Evolutionary conservation across 1,284 basidiomycete genomes (phyloP).

Genomic region (Ceratobasidium sp.): DNA sequence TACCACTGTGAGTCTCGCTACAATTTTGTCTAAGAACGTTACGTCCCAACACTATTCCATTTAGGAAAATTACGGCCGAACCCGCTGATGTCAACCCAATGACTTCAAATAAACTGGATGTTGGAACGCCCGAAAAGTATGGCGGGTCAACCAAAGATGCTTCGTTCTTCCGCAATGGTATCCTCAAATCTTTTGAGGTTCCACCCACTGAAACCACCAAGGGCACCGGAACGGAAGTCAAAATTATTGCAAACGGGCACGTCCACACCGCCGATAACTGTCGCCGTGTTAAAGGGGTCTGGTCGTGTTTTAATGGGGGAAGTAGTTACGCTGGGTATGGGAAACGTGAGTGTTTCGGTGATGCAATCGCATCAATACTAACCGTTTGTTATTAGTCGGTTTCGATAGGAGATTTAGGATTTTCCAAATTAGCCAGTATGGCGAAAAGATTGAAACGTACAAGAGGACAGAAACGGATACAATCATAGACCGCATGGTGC

Average conservation of each 20-base stretch:
- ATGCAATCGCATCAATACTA: neutral
- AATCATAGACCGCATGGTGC: constrained; percentile 74
- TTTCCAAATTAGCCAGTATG: constrained; percentile 86
- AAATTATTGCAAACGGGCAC: constrained; percentile 88
- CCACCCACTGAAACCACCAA: constrained; percentile 69
- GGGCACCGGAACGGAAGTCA: constrained; percentile 74
- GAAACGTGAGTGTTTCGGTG: constrained; percentile 67
- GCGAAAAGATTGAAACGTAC: constrained; percentile 89
- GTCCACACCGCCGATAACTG: constrained; percentile 92
- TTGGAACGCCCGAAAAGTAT: constrained; percentile 63
- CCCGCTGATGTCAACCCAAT: constrained; percentile 69
- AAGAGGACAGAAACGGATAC: constrained; percentile 85
- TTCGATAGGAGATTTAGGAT: constrained; percentile 92
- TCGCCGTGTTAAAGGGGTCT: constrained; percentile 82
- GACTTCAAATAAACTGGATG: constrained; percentile 72
- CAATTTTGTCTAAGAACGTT: constrained; percentile 12
- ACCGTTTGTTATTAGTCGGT: constrained; percentile 56
- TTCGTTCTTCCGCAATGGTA: constrained; percentile 84
- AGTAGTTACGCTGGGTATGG: constrained; percentile 86
- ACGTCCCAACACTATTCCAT: neutral
- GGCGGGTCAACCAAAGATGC: constrained; percentile 61
- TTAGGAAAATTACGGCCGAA: constrained; percentile 72
- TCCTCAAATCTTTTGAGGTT: constrained; percentile 66
- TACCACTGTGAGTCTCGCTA: constrained; percentile 77
- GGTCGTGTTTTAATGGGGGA: constrained; percentile 96